Conservation (phyloP, 2,329 filamentous ascomycete species). For the Beauveria bassiana region DNA sequence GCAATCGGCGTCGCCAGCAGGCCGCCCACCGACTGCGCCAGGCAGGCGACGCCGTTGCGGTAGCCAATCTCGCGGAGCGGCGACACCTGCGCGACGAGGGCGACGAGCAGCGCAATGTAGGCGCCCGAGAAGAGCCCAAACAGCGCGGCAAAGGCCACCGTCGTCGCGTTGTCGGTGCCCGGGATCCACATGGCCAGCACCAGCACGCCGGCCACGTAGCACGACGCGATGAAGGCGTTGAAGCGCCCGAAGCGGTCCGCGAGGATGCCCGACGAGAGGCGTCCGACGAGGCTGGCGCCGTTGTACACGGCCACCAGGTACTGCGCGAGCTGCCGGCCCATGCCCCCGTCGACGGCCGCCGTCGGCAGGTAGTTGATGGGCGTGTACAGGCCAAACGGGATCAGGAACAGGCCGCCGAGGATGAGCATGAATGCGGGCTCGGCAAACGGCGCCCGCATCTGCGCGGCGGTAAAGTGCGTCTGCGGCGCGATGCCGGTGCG, state of each 20-base stretch:
- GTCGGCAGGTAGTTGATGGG: slow-evolving; percentile 22
- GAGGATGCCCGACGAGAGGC: slow-evolving; percentile 16
- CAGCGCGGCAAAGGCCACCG: slow-evolving; percentile 21
- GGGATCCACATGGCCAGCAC: slow-evolving; percentile 28
- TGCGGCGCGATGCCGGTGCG: neutral
- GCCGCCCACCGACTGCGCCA: slow-evolving; percentile 15
- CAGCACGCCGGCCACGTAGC: slow-evolving; percentile 27
- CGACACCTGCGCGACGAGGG: slow-evolving; percentile 37
- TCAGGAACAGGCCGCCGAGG: slow-evolving; percentile 19
- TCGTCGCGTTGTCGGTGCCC: slow-evolving; percentile 16
- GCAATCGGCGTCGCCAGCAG: slow-evolving; percentile 17
- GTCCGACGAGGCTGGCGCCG: slow-evolving; percentile 18
- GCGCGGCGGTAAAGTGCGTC: slow-evolving; percentile 19
- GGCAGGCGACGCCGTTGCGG: slow-evolving; percentile 34
- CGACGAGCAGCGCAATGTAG: slow-evolving; percentile 20
- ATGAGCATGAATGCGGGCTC: slow-evolving; percentile 20
- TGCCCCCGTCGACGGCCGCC: slow-evolving; percentile 14
- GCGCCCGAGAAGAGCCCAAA: slow-evolving; percentile 25
- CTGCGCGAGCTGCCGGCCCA: slow-evolving; percentile 15
- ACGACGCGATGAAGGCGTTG: slow-evolving; percentile 33
- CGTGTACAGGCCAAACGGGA: slow-evolving; percentile 24
- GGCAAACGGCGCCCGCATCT: slow-evolving; percentile 22
- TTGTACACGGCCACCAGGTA: slow-evolving; percentile 20
- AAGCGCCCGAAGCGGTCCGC: slow-evolving; percentile 21
- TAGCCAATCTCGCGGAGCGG: slow-evolving; percentile 47